These are phyloP conservation scores for Isabelozyma rhagii DNA, from an alignment of 805 yeast species.

Conservation along the genomic window DNA sequence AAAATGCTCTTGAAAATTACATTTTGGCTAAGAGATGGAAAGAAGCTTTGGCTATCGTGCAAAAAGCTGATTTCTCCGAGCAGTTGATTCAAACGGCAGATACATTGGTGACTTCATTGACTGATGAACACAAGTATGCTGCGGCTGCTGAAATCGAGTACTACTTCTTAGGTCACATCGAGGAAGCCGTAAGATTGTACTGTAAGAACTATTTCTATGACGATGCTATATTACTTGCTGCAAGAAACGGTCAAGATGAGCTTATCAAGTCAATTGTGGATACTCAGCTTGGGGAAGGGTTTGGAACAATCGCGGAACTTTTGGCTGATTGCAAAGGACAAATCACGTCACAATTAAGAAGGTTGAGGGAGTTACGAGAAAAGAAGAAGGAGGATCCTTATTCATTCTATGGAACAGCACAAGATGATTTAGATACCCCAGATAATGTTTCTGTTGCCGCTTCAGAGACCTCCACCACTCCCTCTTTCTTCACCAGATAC, in stretches of 20 bases:
- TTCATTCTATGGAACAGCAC: conserved; percentile 73
- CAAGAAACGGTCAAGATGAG: conserved; percentile 39
- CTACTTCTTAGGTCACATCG: conserved; percentile 57
- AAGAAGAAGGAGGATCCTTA: conserved; percentile 85
- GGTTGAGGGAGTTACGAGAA: conserved; percentile 79
- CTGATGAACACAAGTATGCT: conserved; percentile 67
- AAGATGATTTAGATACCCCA: conserved; percentile 63
- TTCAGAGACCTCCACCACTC: conserved; percentile 87
- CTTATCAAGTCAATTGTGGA: conserved; percentile 62
- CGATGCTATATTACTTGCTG: conserved; percentile 68
- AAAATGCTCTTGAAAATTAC: conserved; percentile 68
- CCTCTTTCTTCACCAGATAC: conserved; percentile 90
- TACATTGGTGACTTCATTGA: conserved; percentile 55
- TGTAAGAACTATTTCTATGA: conserved; percentile 76
- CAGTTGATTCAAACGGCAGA: conserved; percentile 49
- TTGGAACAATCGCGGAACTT: conserved; percentile 81
- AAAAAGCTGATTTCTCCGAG: conserved; percentile 33
- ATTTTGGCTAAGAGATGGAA: conserved; percentile 75
- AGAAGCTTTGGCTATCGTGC: conserved; percentile 70
- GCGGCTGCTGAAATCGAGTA: conserved; percentile 79
- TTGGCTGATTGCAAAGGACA: conserved; percentile 93
- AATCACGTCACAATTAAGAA: conserved; percentile 72
- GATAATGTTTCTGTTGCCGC: conserved; percentile 95
- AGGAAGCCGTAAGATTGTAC: conserved; percentile 60
- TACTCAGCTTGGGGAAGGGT: conserved; percentile 78